Base-by-base conservation (phyloP, 73 alveolate species). In the Breviolum minutum region DNA sequence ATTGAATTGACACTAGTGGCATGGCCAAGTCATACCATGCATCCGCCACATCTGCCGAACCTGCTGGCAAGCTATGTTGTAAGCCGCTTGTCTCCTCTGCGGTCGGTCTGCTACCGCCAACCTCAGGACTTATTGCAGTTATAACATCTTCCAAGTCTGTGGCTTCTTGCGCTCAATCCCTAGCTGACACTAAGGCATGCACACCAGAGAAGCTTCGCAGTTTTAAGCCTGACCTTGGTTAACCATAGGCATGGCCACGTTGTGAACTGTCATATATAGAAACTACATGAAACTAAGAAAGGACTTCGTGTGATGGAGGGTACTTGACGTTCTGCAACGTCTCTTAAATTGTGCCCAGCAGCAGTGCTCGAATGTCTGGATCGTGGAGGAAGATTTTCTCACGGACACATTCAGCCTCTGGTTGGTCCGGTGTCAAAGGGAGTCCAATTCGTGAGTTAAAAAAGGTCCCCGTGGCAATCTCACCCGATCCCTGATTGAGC, bases 361-460 rank as follows among this genome's bases (percentile, higher is more conserved):
- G 62, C 97, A 91, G 40, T 19, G 97, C 97, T 26, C 97, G 97
- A 24, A 91, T 91, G 88, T 91, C 97, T 54, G 97, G 97, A 76
- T 91, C 97, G 22, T 91, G 97, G 77, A 91, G 88, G 88, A 91
- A 91, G 89, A 91, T 91, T 81, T 91, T 91, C 97, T 91, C 97
- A 48, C 97, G 87, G 40, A 91, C 97, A 20, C 74, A 63, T 60
- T 91, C 97, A 19, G 88, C 88, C 97, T 91, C 88, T 68, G n/a
- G 69, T 64, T 40, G 54, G 54, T 40, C 54, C 3, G 54, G 54
- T 40, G 54, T 20, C 54, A 40, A 40, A 40, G 54, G 54, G 54
- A n/a, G n/a, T n/a, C 54, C 54, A 40, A 40, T 40, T 40, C 54
- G 54, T 40, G 54, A 40, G 54, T 40, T 3, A 40, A 40, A 40